These are phyloP conservation scores for Penicillium sp. DNA, from an alignment of 2,329 filamentous ascomycete genomes.

Conservation along the genomic window DNA sequence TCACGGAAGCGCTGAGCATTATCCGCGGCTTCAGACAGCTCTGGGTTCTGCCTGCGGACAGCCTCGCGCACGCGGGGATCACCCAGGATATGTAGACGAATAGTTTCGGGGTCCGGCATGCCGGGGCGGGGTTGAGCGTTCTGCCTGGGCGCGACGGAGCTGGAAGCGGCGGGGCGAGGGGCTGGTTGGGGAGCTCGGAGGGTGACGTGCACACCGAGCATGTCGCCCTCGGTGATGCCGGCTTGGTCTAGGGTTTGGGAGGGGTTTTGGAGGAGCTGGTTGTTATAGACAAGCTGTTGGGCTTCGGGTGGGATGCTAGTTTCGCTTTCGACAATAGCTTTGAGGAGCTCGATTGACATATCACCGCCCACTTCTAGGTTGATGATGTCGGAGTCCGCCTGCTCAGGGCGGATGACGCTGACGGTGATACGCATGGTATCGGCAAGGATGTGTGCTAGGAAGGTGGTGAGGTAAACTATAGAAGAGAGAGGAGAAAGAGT, in stretches of 20 bases:
- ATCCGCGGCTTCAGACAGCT: slow-evolving; percentile 66
- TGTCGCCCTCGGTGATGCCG: slow-evolving; percentile 76
- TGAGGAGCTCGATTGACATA: slow-evolving; percentile 75
- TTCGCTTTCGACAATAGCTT: slow-evolving; percentile 80
- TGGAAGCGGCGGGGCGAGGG: slow-evolving; percentile 22
- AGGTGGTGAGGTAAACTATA: not conserved
- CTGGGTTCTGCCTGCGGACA: slow-evolving; percentile 62
- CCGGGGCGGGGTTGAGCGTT: slow-evolving; percentile 24
- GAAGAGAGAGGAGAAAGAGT: not conserved
- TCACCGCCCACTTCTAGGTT: slow-evolving; percentile 72
- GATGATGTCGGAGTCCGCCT: slow-evolving; percentile 62
- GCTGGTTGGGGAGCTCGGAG: slow-evolving; percentile 26
- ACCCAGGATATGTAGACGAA: slow-evolving; percentile 72
- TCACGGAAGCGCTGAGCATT: slow-evolving; percentile 68
- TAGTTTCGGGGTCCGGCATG: slow-evolving; percentile 61
- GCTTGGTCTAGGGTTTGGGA: slow-evolving; percentile 72
- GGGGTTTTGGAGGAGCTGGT: slow-evolving; percentile 67
- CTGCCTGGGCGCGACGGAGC: slow-evolving; percentile 23
- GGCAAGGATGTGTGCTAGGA: not conserved
- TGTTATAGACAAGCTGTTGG: slow-evolving; percentile 86
- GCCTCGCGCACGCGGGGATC: slow-evolving; percentile 65
- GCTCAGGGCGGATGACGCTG: slow-evolving; percentile 65
- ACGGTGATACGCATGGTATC: slow-evolving; percentile 70
- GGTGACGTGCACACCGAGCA: slow-evolving; percentile 74
- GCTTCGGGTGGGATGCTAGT: slow-evolving; percentile 60